phyloP scores from a whole-genome alignment of 495 filamentous ascomycete species.

The Penicillium alfredii region DNA sequence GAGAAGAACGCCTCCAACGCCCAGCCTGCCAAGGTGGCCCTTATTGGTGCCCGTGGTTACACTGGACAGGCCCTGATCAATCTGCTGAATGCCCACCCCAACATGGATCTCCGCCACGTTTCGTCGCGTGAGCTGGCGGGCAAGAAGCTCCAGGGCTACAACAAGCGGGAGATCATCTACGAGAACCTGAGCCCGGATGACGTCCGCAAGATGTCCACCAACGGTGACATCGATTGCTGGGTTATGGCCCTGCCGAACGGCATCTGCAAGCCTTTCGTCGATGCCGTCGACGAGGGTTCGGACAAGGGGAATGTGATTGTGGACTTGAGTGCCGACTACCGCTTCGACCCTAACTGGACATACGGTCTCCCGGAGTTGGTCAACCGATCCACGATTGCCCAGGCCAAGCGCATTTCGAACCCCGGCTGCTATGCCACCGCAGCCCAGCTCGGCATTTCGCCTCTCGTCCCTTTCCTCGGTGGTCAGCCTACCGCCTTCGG shows the following conservation, averaged over 20 bases:
- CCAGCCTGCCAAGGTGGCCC: conserved; percentile 73
- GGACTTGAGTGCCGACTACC: conserved; percentile 92
- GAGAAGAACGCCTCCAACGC: conserved; percentile 82
- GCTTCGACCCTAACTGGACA: conserved; percentile 86
- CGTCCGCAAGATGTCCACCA: conserved; percentile 82
- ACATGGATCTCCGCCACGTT: conserved; percentile 89
- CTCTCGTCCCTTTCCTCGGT: conserved; percentile 70
- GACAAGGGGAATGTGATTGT: conserved; percentile 75
- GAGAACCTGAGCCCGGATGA: conserved; percentile 89
- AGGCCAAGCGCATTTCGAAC: conserved; percentile 84
- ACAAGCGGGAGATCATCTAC: conserved; percentile 88
- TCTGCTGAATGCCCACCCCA: conserved; percentile 84
- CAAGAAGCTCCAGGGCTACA: conserved; percentile 84
- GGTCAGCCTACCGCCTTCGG: conserved; percentile 85
- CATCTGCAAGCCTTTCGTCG: conserved; percentile 92
- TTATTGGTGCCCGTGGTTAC: conserved; percentile 94
- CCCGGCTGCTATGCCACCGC: conserved; percentile 96
- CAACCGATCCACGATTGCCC: conserved; percentile 66
- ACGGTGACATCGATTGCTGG: conserved; percentile 94
- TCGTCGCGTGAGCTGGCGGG: conserved; percentile 92
- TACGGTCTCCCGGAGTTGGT: conserved; percentile 93
- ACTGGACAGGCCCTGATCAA: conserved; percentile 91
- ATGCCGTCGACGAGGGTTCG: conserved; percentile 74
- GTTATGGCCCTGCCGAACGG: conserved; percentile 98
- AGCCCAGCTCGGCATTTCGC: conserved; percentile 87